phyloP scores from a whole-genome alignment of 2,329 filamentous ascomycete species.

The Apiospora sp. region DNA sequence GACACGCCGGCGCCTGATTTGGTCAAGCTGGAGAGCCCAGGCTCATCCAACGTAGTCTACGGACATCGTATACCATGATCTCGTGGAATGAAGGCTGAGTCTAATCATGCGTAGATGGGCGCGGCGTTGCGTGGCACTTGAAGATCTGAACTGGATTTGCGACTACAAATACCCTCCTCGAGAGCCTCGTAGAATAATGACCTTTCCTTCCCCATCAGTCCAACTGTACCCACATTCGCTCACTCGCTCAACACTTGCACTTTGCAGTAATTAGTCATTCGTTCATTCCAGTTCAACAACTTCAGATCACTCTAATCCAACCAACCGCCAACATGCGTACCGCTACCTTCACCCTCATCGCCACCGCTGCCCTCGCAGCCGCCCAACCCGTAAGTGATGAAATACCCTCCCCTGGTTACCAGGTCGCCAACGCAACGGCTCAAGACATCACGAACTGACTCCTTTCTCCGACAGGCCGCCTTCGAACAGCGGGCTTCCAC shows the following conservation, averaged over 20 bases:
- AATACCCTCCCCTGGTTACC: background rate
- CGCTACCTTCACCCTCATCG: background rate
- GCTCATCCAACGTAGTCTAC: background rate
- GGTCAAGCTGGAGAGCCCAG: background rate
- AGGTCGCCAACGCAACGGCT: background rate
- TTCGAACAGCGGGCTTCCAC: background rate
- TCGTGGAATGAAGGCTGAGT: background rate
- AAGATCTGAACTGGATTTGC: background rate
- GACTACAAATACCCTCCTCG: slow-evolving; percentile 9
- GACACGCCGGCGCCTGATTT: background rate
- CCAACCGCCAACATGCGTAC: slow-evolving; percentile 8
- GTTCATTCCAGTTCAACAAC: too few relatives aligned
- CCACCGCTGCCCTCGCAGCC: slow-evolving; percentile 3
- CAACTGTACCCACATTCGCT: slow-evolving; percentile 16
- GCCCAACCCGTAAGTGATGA: background rate
- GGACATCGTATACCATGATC: background rate
- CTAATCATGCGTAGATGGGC: background rate
- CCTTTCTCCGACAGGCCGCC: background rate
- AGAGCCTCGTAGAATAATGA: background rate
- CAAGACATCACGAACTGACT: background rate
- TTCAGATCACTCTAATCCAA: slow-evolving; percentile 17
- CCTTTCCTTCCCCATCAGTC: background rate
- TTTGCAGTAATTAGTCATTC: background rate
- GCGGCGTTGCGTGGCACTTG: background rate
- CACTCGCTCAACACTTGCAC: slow-evolving; percentile 2